Percentiles rank a stretch among this genome's conserved stretches.
phyloP scores from a whole-genome alignment of 768 basidiomycete genomes.

The Ramaria rubella region DNA sequence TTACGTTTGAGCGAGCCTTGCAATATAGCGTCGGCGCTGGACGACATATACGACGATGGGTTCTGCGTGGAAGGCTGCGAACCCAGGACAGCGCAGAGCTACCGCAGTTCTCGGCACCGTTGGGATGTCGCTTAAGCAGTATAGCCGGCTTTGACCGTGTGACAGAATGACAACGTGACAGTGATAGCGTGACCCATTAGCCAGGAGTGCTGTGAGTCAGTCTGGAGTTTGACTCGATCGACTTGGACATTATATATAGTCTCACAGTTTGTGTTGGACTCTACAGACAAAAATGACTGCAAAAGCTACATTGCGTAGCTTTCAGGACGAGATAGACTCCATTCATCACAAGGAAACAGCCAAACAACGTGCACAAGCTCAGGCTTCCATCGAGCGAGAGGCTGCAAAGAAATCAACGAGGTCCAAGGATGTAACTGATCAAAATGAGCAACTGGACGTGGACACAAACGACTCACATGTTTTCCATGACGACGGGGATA shows the following conservation, averaged over 20 bases:
- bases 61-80: no score
- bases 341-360: slow-evolving; percentile 61
- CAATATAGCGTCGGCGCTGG: no score
- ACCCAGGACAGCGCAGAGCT: no score
- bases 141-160: no score
- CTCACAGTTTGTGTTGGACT: background rate
- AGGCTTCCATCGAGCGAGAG: slow-evolving; percentile 23
- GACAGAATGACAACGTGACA: background rate
- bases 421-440: slow-evolving; percentile 26
- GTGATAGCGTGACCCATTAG: background rate
- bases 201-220: no score
- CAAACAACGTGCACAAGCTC: slow-evolving; percentile 47
- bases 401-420: slow-evolving; percentile 30
- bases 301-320: slow-evolving; percentile 22
- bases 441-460: slow-evolving; percentile 23
- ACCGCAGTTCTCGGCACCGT: no score
- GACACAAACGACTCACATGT: slow-evolving; percentile 4
- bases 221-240: background rate
- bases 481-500: slow-evolving; percentile 40
- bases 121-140: no score
- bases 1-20: slow-evolving; percentile 1
- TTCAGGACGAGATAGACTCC: slow-evolving; percentile 71
- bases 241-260: background rate
- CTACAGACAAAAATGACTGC: slow-evolving; percentile 23
- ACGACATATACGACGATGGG: no score